phyloP scores from a whole-genome alignment of 1,284 basidiomycete genomes.

The Sporisorium sorghi region DNA sequence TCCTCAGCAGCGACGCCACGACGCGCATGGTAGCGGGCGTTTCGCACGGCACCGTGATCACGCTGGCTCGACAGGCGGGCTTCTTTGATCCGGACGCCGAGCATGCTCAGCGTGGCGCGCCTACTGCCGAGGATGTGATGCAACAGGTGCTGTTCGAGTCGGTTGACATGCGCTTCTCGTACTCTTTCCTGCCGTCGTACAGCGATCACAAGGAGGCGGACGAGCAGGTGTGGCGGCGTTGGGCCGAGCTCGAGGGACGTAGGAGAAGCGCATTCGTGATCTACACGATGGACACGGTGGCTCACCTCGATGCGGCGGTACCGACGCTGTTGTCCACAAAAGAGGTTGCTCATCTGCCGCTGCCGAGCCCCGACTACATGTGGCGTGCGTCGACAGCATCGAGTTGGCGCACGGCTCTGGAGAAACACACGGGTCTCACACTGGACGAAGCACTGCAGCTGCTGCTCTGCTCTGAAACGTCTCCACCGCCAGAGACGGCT shows the following conservation, averaged over 20 bases:
- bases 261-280: constrained; percentile 55
- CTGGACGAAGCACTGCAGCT: constrained; percentile 55
- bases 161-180: constrained; percentile 46
- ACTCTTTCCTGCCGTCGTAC: constrained; percentile 46
- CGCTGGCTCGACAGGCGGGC: constrained; percentile 56
- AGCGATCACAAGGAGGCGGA: constrained; percentile 36
- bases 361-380: constrained; percentile 54
- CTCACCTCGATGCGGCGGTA: constrained; percentile 52
- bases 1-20: constrained; percentile 51
- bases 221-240: constrained; percentile 58
- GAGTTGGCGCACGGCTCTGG: constrained; percentile 43
- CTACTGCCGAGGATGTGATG: constrained; percentile 41
- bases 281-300: constrained; percentile 58
- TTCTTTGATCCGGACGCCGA: constrained; percentile 54
- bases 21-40: constrained; percentile 49
- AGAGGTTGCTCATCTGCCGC: constrained; percentile 56
- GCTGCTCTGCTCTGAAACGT: constrained; percentile 34
- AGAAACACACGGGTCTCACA: constrained; percentile 40
- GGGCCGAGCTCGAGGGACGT: constrained; percentile 60
- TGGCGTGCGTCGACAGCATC: constrained; percentile 54
- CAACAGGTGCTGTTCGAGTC: constrained; percentile 39
- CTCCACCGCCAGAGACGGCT: constrained; percentile 8
- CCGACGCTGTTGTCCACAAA: constrained; percentile 46
- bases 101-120: constrained; percentile 32
- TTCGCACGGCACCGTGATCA: constrained; percentile 52